Percentiles rank a stretch among this genome's conserved stretches.
phyloP scores from a whole-genome alignment of 805 yeast genomes.

The Saccharomycopsis sp. region DNA sequence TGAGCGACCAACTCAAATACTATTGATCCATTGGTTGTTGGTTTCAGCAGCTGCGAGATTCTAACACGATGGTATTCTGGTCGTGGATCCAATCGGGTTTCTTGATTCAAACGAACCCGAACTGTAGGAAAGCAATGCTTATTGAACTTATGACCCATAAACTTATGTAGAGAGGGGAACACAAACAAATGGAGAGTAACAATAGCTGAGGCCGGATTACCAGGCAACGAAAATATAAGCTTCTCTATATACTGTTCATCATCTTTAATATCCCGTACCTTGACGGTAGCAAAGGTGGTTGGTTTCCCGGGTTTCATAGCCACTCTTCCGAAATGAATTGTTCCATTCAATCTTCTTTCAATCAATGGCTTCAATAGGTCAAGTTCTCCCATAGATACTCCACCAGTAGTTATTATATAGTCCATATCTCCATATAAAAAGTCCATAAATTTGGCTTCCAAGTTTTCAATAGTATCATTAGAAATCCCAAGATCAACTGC shows the following conservation, averaged over 20 bases:
- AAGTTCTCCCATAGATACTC: conserved; percentile 54
- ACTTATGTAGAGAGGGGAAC: conserved; percentile 36
- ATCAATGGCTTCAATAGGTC: conserved; percentile 46
- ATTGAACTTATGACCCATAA: conserved; percentile 28
- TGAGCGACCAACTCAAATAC: conserved; percentile 31
- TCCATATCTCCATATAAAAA: conserved; percentile 32
- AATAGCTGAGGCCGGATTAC: conserved; percentile 50
- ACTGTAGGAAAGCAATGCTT: conserved; percentile 25
- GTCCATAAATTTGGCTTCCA: conserved; percentile 25
- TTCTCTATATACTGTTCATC: conserved; percentile 18
- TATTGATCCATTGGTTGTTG: no score
- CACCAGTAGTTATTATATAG: conserved; percentile 46
- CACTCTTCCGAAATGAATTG: conserved; percentile 47
- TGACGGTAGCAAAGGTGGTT: conserved; percentile 45
- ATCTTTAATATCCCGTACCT: conserved; percentile 29
- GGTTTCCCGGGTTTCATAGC: conserved; percentile 59
- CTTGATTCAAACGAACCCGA: conserved; percentile 30
- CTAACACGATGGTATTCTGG: conserved; percentile 46
- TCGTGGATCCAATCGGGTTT: conserved; percentile 38
- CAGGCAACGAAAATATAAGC: conserved; percentile 45
- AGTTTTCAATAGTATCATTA: conserved; percentile 31
- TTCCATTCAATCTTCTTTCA: conserved; percentile 30
- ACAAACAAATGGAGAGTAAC: conserved; percentile 45
- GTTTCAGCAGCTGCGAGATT: conserved; percentile 27
- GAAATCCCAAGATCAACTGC: conserved; percentile 47